Base-by-base conservation (phyloP, 495 filamentous ascomycete species). In the Paragyromitra xinjiangensis region DNA sequence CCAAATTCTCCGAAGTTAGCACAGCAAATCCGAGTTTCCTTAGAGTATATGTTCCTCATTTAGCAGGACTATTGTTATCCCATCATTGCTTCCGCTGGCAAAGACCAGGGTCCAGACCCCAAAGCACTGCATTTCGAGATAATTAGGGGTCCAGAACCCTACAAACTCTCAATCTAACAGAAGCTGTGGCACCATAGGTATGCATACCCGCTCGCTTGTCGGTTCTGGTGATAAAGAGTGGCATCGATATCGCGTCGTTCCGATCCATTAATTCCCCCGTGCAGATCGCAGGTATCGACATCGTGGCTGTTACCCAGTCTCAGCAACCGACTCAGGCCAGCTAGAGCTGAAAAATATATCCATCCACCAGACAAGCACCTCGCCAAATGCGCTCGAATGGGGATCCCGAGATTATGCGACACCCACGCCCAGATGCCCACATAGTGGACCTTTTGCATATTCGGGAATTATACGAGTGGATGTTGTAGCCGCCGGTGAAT, bases 341-440 rank as follows among this genome's bases (percentile, higher is more conserved):
- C 69, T 40, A 29, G 73, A 66, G 61, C 74, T 73, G 74, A 65
- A 66, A 64, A 67, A 73, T 61, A 50, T 73, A 66, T 51, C 29
- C 51, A 7, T 55, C 40, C 40, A 19, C 34, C 42, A 73, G 62
- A 22, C 3, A 72, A 58, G 61, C 51, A 73, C 59, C 69, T 77
- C 51, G 53, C 61, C 42, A 58, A 73, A 73, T 73, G 61, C 51
- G 62, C 74, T 77, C 74, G 61, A 77, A 77, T 64, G 61, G 74
- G 74, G 69, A 77, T 77, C 74, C 74, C 74, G 74, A 77, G 69
- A 65, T 77, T 66, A 77, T 77, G 74, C 61, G 61, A 73, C 59
- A 59, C 51, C 59, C 22, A 44, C 67, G 44, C 68, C 61, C 24
- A 77, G 53, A 71, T 75, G 26, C 53, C 69, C 69, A 37, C 63